Evolutionary conservation across 306 rosid species (phyloP).

Genomic region (Lathyrus oleraceus): DNA sequence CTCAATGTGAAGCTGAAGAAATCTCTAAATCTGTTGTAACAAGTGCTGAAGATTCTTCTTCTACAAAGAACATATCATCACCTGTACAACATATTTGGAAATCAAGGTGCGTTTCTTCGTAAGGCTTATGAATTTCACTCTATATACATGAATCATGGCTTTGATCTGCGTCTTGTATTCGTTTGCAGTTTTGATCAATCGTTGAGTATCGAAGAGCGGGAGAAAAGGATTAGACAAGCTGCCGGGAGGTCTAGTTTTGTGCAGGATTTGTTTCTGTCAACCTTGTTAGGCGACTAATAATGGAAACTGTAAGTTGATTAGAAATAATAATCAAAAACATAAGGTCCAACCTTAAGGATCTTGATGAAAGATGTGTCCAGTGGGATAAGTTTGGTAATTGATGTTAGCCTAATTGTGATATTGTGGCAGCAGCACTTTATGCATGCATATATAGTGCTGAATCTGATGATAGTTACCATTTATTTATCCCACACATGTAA

Average conservation of each 20-base stretch:
- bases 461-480: slow-evolving; percentile 39
- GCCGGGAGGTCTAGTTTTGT: slow-evolving; percentile 86
- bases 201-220: slow-evolving; percentile 83
- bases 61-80: slow-evolving; percentile 45
- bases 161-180: slow-evolving; percentile 20
- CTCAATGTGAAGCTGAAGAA: slow-evolving; percentile 85
- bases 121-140: not conserved
- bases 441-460: slow-evolving; percentile 28
- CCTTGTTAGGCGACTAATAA: slow-evolving; percentile 60
- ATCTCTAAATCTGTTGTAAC: slow-evolving; percentile 81
- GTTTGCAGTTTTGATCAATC: slow-evolving; percentile 79
- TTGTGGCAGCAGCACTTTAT: slow-evolving; percentile 29
- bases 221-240: slow-evolving; percentile 73
- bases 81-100: slow-evolving; percentile 74
- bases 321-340: slow-evolving; percentile 35
- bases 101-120: slow-evolving; percentile 62
- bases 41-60: slow-evolving; percentile 56
- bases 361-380: slow-evolving; percentile 38
- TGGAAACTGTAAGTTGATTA: slow-evolving; percentile 41
- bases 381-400: slow-evolving; percentile 42
- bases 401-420: slow-evolving; percentile 31
- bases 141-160: not conserved
- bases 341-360: slow-evolving; percentile 41
- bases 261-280: slow-evolving; percentile 81
- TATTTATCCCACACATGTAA: slow-evolving; percentile 34